Conservation (phyloP, 257 asterid species). For the Linaria vulgaris region DNA sequence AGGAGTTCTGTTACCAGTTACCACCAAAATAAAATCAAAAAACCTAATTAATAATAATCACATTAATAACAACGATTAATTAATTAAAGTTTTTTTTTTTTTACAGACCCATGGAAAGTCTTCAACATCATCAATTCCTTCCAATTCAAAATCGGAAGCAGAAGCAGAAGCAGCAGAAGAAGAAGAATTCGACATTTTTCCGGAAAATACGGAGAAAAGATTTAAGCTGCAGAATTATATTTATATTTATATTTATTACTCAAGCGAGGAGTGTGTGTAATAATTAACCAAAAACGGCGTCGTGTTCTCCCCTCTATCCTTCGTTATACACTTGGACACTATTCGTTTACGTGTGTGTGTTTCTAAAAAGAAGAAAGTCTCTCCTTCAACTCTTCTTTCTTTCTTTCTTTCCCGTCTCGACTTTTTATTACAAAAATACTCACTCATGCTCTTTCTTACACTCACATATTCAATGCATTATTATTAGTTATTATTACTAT, state of each 20-base stretch:
- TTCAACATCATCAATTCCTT: constrained; percentile 69
- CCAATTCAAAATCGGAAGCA: constrained; percentile 48
- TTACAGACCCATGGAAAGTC: constrained; percentile 63
- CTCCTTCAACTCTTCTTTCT: neutral
- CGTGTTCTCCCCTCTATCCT: constrained; percentile 59
- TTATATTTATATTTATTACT: no score
- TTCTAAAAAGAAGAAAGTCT: neutral
- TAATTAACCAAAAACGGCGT: no score
- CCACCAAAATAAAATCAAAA: neutral
- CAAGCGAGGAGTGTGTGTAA: no score
- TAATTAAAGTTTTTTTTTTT: no score
- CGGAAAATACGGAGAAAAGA: neutral
- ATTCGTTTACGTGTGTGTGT: constrained; percentile 74
- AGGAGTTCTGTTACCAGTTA: constrained; percentile 34
- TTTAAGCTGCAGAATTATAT: constrained; percentile 10
- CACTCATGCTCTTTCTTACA: no score
- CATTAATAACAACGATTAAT: neutral
- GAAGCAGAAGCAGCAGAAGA: constrained; percentile 47
- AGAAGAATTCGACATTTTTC: constrained; percentile 42
- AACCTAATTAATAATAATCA: neutral
- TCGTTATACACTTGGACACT: constrained; percentile 62
- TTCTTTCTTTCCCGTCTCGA: neutral
- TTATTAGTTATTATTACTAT: no score
- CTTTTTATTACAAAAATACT: no score
- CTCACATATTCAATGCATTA: no score